Percentiles rank a stretch among this genome's conserved stretches.
These are phyloP conservation scores for Skeletonema tropicum DNA, from an alignment of 108 stramenopile species.

Conservation along the genomic window DNA sequence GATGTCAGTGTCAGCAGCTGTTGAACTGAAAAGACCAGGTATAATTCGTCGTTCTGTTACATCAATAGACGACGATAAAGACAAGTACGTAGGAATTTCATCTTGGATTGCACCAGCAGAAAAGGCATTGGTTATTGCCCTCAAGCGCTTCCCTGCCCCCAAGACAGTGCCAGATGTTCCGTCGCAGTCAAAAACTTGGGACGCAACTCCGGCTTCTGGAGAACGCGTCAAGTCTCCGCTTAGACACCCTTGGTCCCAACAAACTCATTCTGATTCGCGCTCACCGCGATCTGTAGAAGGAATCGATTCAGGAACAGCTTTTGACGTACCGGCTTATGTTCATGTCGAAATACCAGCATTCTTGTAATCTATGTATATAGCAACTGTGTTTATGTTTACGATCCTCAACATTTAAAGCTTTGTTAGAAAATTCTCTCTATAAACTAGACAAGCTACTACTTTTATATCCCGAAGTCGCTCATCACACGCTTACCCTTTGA, in stretches of 20 bases:
- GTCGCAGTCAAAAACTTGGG: neutral
- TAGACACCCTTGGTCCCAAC: neutral
- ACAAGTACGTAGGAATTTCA: constrained; percentile 6
- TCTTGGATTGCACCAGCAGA: constrained; percentile 1
- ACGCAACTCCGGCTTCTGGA: neutral
- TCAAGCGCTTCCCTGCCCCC: constrained; percentile 20
- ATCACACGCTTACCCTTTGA: constrained; percentile 84
- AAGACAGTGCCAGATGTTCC: neutral
- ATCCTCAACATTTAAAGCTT: too few relatives aligned
- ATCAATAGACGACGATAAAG: constrained; percentile 15
- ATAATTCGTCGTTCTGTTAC: constrained; percentile 13
- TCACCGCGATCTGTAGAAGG: neutral
- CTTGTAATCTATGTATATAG: too few relatives aligned
- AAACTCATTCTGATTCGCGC: neutral
- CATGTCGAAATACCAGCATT: too few relatives aligned
- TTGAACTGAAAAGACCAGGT: neutral
- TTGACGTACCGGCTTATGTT: too few relatives aligned
- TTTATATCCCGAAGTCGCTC: constrained; percentile 38
- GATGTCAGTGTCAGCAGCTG: neutral
- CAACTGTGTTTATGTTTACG: too few relatives aligned
- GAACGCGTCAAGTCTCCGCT: neutral
- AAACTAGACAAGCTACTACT: too few relatives aligned
- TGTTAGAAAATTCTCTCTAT: too few relatives aligned
- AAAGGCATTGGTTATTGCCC: constrained; percentile 1
- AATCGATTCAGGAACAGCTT: neutral